A percentile compares a stretch with the other conserved stretches of the same genome.
Evolutionary conservation across 352 stramenopile species (phyloP).

Genomic region (Globisporangium echinulatum): DNA sequence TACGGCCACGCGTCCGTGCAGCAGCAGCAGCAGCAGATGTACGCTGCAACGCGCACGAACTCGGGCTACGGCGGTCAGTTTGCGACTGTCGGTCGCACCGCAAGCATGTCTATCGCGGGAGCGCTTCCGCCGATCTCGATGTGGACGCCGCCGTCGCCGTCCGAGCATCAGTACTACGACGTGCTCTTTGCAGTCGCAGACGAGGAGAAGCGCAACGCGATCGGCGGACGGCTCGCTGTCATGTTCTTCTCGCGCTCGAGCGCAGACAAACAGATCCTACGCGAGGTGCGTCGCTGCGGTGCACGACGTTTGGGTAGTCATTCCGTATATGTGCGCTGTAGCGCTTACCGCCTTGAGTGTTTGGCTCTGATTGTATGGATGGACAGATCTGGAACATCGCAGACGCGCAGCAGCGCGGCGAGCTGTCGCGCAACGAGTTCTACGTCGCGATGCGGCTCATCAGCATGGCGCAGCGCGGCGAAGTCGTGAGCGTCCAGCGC

Average conservation of each 20-base stretch:
- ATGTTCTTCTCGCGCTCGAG: constrained; percentile 91
- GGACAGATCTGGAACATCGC: constrained; percentile 76
- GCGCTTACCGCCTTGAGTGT: neutral
- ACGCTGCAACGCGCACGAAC: constrained; percentile 24
- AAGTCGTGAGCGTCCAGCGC: constrained; percentile 53
- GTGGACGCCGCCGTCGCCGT: constrained; percentile 51
- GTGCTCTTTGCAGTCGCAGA: constrained; percentile 89
- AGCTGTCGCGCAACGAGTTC: constrained; percentile 77
- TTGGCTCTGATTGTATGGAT: neutral
- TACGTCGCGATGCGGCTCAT: constrained; percentile 85
- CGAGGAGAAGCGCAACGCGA: constrained; percentile 66
- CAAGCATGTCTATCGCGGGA: constrained; percentile 10
- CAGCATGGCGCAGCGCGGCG: constrained; percentile 73
- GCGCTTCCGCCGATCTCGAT: constrained; percentile 21
- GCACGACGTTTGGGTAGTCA: no score
- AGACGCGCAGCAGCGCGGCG: constrained; percentile 57
- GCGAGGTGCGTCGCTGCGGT: constrained; percentile 35
- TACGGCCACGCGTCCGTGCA: constrained; percentile 19
- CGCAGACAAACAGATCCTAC: constrained; percentile 75
- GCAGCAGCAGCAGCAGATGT: constrained; percentile 43
- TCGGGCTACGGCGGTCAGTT: constrained; percentile 27
- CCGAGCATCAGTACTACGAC: constrained; percentile 88
- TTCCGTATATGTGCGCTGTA: neutral
- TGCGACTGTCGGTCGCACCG: constrained; percentile 24
- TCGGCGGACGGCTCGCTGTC: constrained; percentile 87